Base-by-base conservation (phyloP, 139 green algal genomes). In the Monoraphidium neglectum region DNA sequence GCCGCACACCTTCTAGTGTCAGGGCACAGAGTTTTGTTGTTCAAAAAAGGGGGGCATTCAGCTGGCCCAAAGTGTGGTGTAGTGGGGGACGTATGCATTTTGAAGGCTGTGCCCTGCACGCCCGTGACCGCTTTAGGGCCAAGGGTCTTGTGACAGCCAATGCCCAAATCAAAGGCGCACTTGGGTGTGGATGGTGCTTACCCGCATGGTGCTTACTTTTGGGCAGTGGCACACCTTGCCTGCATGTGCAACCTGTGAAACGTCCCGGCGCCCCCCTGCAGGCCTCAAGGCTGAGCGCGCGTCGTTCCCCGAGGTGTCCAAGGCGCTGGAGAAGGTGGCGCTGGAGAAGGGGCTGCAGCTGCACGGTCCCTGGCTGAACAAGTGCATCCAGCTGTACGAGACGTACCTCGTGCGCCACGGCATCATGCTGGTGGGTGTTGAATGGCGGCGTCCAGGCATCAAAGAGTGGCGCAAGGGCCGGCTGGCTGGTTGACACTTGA, bases 331-430 rank as follows among this genome's bases (percentile, higher is more conserved):
- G 79, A 92, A 91, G 68, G 82, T 91, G 57, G 84, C 85, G 1
- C 47, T 84, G 56, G 84, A 90, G 77, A 82, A 82, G 32, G 85
- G 85, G 28, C 78, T 92, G 61, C 95, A 98, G 87, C 60, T 88
- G 70, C 92, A 97, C 79, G 68, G 77, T 15, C 84, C 84, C 26
- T 98, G 94, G 94, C 74, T 98, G 24, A 91, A 94, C 82, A 98
- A 98, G 87, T 97, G 91, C 89, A 93, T 98, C 60, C 93, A 98
- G 89, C 87, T 98, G 79, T 97, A 98, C 81, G 95, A 98, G 82
- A 98, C 94, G 6, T 96, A 95, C 83, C 81, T 95, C 30, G 93
- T 98, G 69, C 89, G 94, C 26, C 94, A 98, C 82, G 94, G 92
- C 69, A 94, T 96, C 74, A 95, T 96, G 91, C 82, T 96, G 6